Percentiles rank a stretch among this genome's conserved stretches.
Conservation (phyloP, 768 basidiomycete genomes). For the Kwoniella sp. region DNA sequence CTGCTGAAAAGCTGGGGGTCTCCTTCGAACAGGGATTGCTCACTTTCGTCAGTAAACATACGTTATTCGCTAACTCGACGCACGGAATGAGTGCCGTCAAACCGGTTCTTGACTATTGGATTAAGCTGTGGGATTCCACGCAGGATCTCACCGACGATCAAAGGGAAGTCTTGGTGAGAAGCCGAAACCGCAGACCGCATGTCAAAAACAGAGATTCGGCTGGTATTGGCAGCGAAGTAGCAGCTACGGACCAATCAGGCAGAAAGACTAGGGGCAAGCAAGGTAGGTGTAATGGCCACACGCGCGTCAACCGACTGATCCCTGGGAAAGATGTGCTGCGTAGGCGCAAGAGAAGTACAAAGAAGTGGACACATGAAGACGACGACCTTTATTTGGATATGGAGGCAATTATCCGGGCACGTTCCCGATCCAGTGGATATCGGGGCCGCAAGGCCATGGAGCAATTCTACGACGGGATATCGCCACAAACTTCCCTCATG, state of each 20-base stretch:
- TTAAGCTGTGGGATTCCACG: conserved; percentile 6
- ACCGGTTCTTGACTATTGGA: conserved; percentile 17
- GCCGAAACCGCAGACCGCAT: no score
- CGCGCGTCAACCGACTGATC: conserved; percentile 1
- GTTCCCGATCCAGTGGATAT: conserved; percentile 59
- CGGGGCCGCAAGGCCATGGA: conserved; percentile 69
- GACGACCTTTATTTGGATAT: conserved; percentile 86
- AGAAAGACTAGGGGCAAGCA: no score
- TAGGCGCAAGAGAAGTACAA: no score
- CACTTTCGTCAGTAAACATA: conserved; percentile 23
- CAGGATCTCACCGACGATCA: conserved; percentile 1
- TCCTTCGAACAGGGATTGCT: conserved; percentile 13
- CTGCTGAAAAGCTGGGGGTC: conserved; percentile 5
- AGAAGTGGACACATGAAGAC: conserved; percentile 78
- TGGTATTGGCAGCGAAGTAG: no score
- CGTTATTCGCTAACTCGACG: conserved; percentile 1
- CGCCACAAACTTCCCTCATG: conserved; percentile 11
- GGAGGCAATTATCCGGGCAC: conserved; percentile 72
- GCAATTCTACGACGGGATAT: conserved; percentile 66
- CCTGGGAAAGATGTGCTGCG: no score
- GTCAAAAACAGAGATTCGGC: no score
- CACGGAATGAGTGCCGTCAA: conserved; percentile 16
- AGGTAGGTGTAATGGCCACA: no score
- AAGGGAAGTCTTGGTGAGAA: not conserved
- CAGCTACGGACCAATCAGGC: no score